A percentile compares a stretch with the other conserved stretches of the same genome.
Conservation (phyloP, 1,284 basidiomycete species). For the Gymnopus androsaceus region DNA sequence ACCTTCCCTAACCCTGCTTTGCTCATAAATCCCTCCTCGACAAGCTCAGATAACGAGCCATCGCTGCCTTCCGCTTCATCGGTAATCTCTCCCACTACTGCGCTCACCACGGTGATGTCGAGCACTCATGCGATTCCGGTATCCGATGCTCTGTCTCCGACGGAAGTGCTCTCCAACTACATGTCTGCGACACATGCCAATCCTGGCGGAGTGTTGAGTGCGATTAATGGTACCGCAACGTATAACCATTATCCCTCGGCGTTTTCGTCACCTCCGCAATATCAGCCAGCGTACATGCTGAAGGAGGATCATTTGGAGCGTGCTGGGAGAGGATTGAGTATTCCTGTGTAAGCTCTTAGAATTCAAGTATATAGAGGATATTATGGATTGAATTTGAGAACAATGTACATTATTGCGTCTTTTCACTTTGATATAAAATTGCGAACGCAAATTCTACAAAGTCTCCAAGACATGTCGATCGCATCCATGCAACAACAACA, state of each 20-base stretch:
- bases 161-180: conserved; percentile 26
- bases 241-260: conserved; percentile 1
- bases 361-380: not conserved
- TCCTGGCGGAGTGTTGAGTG: conserved; percentile 17
- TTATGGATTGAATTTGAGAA: no score
- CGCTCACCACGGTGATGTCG: conserved; percentile 30
- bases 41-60: not conserved
- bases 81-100: conserved; percentile 24
- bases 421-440: not conserved
- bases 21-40: conserved; percentile 36
- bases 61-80: conserved; percentile 19
- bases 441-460: no score
- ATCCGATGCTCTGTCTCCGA: conserved; percentile 28
- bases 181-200: conserved; percentile 29
- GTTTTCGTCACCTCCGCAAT: conserved; percentile 33
- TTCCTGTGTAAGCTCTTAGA: not conserved
- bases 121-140: conserved; percentile 22
- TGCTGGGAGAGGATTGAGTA: conserved; percentile 50
- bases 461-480: no score
- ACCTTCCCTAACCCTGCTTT: conserved; percentile 91
- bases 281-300: conserved; percentile 81
- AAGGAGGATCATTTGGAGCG: conserved; percentile 78
- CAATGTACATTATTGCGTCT: no score
- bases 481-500: no score
- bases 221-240: not conserved